Evolutionary conservation across 139 green algal species (phyloP).

Genomic region (Tetraselmis striata): DNA sequence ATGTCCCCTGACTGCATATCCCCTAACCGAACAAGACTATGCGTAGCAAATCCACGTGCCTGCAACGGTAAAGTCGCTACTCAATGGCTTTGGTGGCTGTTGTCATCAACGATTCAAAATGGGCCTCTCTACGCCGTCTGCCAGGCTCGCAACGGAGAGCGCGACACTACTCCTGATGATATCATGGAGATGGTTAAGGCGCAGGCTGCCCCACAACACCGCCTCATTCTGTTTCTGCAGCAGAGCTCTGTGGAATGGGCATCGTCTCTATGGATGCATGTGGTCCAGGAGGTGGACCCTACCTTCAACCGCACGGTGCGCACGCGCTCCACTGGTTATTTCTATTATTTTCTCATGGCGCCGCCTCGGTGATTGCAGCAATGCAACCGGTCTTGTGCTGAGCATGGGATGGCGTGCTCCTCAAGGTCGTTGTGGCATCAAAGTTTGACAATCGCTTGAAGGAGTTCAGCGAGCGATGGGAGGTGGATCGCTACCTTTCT

Average conservation of each 20-base stretch:
- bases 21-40: too few relatives aligned
- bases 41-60: too few relatives aligned
- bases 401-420: too few relatives aligned
- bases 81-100: too few relatives aligned
- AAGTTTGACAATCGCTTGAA: slow-evolving; percentile 96
- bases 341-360: too few relatives aligned
- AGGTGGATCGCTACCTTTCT: slow-evolving; percentile 87
- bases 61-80: too few relatives aligned
- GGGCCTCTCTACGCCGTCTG: too few relatives aligned
- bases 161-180: slow-evolving; percentile 78
- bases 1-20: too few relatives aligned
- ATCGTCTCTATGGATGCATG: slow-evolving; percentile 82
- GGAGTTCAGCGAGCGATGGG: slow-evolving; percentile 87
- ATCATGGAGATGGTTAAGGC: slow-evolving; percentile 90
- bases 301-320: slow-evolving; percentile 60
- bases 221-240: slow-evolving; percentile 93
- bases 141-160: slow-evolving; percentile 71
- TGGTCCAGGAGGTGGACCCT: slow-evolving; percentile 88
- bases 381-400: too few relatives aligned
- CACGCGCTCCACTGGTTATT: not conserved
- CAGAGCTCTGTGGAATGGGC: slow-evolving; percentile 90
- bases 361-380: too few relatives aligned
- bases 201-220: slow-evolving; percentile 70
- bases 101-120: too few relatives aligned
- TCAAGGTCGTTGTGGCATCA: slow-evolving; percentile 76